These are phyloP conservation scores for Phytophthora cactorum DNA, from an alignment of 352 stramenopile species.

Conservation along the genomic window DNA sequence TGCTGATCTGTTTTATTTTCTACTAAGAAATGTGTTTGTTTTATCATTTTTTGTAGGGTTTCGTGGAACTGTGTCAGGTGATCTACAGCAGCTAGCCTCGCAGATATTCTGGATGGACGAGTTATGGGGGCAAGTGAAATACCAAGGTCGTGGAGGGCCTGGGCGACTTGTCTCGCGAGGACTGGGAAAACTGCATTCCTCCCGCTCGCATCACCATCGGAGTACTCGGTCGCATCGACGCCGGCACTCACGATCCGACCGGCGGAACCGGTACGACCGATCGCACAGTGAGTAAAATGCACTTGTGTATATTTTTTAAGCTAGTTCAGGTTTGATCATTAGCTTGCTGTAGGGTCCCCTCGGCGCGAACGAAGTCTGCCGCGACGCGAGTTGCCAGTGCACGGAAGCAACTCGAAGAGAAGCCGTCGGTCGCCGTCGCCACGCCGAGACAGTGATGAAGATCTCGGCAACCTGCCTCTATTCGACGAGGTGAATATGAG, in stretches of 20 bases:
- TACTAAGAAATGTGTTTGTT: too few relatives aligned
- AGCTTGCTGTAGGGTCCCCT: not conserved
- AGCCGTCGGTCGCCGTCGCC: not conserved
- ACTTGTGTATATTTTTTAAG: not conserved
- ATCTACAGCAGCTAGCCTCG: slow-evolving; percentile 68
- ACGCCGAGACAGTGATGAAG: not conserved
- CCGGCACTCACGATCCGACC: not conserved
- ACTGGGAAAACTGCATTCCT: not conserved
- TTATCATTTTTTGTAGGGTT: slow-evolving; percentile 42
- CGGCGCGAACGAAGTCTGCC: not conserved
- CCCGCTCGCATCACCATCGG: not conserved
- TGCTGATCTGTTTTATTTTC: not conserved
- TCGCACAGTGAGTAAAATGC: not conserved
- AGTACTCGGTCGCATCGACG: not conserved
- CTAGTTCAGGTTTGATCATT: not conserved
- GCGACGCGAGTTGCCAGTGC: not conserved
- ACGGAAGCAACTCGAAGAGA: not conserved
- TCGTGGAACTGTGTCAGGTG: slow-evolving; percentile 53
- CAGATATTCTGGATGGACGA: slow-evolving; percentile 70
- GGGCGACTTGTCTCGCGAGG: not conserved
- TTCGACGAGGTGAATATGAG: slow-evolving; percentile 15
- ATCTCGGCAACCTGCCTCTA: not conserved
- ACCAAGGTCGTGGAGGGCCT: not conserved
- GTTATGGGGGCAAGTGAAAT: slow-evolving; percentile 44
- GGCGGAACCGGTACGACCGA: not conserved